Base-by-base conservation (phyloP, 2,329 filamentous ascomycete species). In the Cordyceps fumosorosea region DNA sequence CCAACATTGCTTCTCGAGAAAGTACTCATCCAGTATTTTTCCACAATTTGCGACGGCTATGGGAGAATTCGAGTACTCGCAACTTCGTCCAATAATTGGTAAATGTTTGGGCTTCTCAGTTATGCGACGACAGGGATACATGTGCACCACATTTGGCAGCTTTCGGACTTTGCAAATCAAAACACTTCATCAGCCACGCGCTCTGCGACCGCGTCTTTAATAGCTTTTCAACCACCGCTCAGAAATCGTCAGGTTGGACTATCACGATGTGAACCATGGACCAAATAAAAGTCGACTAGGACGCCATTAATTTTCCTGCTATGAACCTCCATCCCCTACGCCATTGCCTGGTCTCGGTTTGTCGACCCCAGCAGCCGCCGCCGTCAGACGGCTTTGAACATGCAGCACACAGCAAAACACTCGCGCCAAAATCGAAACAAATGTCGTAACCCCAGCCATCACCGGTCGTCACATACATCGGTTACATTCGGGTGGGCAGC, bases 131-230 rank as follows among this genome's bases (percentile, higher is more conserved):
- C 72, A 67, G 69, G 71, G 67, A 73, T 70, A 70, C 71, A 67
- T 69, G 73, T 71, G 72, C 72, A 69, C 71, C 70, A 69, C 69
- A 67, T 74, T 70, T 75, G 71, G 69, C 74, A 75, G 69, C 73
- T 72, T 73, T 71, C 73, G 72, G 71, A 74, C 71, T 70, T 70
- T 72, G 68, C 74, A 75, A 76, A 72, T 74, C 69, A 75, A 73
- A 63, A 72, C 69, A 71, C 70, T 73, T 73, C 72, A 70, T 74
- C 74, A 73, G 68, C 69, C 71, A 72, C 69, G 67, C 70, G 67
- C 73, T 71, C 70, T 68, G 71, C 74, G 71, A 71, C 73, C 66
- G 68, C 70, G 72, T 68, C 68, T 52, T 71, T 75, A 69, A 71
- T 74, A 74, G 69, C 69, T 56, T 71, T 67, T 68, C 70, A 74